These are phyloP conservation scores for Grifola frondosa DNA, from an alignment of 1,284 basidiomycete species.

Conservation along the genomic window DNA sequence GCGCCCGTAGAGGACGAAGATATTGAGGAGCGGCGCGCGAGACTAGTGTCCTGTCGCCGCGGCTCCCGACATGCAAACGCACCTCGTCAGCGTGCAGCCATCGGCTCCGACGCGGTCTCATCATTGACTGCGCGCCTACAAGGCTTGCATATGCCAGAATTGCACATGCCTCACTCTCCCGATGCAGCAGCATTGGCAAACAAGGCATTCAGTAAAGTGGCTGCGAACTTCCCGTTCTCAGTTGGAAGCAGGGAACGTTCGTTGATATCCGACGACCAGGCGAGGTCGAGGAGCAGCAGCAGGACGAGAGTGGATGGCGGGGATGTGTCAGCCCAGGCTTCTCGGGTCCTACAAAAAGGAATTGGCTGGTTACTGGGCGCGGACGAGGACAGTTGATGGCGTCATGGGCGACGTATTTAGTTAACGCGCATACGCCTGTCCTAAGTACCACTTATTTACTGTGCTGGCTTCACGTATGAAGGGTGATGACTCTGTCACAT, in stretches of 20 bases:
- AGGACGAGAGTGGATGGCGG: slow-evolving; percentile 45
- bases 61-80: slow-evolving; percentile 9
- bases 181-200: slow-evolving; percentile 74
- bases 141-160: slow-evolving; percentile 29
- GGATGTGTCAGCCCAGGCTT: slow-evolving; percentile 71
- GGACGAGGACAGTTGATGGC: slow-evolving; percentile 46
- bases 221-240: slow-evolving; percentile 75
- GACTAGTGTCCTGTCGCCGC: slow-evolving; percentile 18
- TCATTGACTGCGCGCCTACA: slow-evolving; percentile 62
- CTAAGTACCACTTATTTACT: too few species aligned
- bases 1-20: slow-evolving; percentile 69
- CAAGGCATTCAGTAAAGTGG: slow-evolving; percentile 70
- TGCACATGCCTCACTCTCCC: slow-evolving; percentile 66
- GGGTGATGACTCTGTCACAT: too few species aligned
- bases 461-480: too few species aligned
- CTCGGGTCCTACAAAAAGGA: slow-evolving; percentile 73
- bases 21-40: slow-evolving; percentile 42
- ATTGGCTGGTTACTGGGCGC: slow-evolving; percentile 88
- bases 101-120: slow-evolving; percentile 33
- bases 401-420: neutral
- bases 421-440: too few species aligned
- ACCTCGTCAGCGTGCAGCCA: slow-evolving; percentile 13
- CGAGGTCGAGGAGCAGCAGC: slow-evolving; percentile 41
- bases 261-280: slow-evolving; percentile 41
- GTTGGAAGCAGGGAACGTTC: slow-evolving; percentile 50